Percentiles rank a stretch among this genome's conserved stretches.
Evolutionary conservation across 305 asterid species (phyloP).

Genomic region (Salvia sclarea): DNA sequence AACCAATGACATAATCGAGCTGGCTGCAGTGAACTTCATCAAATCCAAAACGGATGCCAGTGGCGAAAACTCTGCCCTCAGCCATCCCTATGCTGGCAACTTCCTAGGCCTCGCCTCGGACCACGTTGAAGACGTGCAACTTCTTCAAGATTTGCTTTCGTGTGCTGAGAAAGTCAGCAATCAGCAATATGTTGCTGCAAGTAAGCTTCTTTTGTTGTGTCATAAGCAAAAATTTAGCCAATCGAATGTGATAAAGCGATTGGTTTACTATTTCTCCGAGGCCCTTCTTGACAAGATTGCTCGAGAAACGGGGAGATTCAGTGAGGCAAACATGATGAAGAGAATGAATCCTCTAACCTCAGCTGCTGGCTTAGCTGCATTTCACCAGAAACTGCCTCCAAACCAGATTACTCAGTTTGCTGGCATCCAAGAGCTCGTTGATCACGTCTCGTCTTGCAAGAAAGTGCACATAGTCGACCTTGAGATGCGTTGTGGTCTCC

Average conservation of each 20-base stretch:
- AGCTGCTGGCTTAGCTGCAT: constrained; percentile 6
- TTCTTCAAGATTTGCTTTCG: constrained; percentile 24
- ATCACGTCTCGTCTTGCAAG: constrained; percentile 17
- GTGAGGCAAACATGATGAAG: background rate
- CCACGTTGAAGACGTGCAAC: constrained; percentile 32
- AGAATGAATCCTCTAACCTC: background rate
- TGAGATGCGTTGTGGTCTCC: constrained; percentile 21
- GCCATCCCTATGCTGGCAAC: constrained; percentile 13
- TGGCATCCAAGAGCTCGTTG: constrained; percentile 34
- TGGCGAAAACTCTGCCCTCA: constrained; percentile 2
- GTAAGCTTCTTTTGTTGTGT: constrained; percentile 27
- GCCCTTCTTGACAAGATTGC: constrained; percentile 43
- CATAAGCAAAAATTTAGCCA: constrained; percentile 1
- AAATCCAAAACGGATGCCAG: background rate
- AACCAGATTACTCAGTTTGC: constrained; percentile 26
- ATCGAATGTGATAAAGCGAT: constrained; percentile 6
- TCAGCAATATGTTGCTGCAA: constrained; percentile 37
- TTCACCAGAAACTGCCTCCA: constrained; percentile 21
- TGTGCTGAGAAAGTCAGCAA: constrained; percentile 37
- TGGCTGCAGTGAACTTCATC: constrained; percentile 31
- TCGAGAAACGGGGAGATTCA: constrained; percentile 21
- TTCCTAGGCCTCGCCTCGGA: background rate
- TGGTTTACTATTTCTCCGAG: constrained; percentile 32
- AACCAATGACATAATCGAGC: constrained; percentile 20
- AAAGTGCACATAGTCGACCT: constrained; percentile 31